Base-by-base conservation (phyloP, 2,329 filamentous ascomycete genomes). In the Sporothrix inflata region DNA sequence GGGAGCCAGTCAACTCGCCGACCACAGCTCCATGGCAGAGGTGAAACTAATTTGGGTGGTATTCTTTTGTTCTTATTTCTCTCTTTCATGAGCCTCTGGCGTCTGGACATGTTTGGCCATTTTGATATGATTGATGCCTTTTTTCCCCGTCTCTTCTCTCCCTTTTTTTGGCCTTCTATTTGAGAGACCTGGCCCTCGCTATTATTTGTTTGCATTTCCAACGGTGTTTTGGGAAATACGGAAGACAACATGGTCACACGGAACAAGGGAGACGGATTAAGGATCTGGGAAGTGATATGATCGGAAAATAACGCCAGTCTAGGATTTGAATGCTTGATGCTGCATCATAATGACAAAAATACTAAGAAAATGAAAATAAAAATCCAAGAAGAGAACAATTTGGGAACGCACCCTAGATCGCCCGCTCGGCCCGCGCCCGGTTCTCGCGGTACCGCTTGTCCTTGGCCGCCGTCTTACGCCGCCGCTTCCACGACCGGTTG, bases 401-500 rank as follows among this genome's bases (percentile, higher is more conserved):
- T 34, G 30, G 6, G 30, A 34, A 34, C 30, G 6, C 9, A 27
- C 7, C 4, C 30, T 78, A 82, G 14, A 84, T 83, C 0, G 82
- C 81, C 73, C 82, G 78, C 30, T 81, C 81, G 40, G 75, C 73
- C 16, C 76, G 74, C 45, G 87, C 85, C 77, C 86, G 87, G 78
- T 91, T 91, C 74, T 91, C 89, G 71, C 87, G 83, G 77, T 91
- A 90, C 65, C 89, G 84, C 83, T 89, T 90, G 80, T 91, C 88
- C 84, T 92, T 92, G 42, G 85, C 84, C 4, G 84, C 89, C 73
- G 85, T 81, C 83, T 90, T 91, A 75, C 88, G 84, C 71, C 90
- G 83, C 78, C 84, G 86, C 82, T 90, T 90, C 90, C 90, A 92
- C 16, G 88, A 87, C 70, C 86, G 82, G 77, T 91, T 92, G 70